Percentiles rank a stretch among this genome's conserved stretches.
Evolutionary conservation across 2,329 filamentous ascomycete species (phyloP).

Genomic region (Zasmidium citrigriseum): DNA sequence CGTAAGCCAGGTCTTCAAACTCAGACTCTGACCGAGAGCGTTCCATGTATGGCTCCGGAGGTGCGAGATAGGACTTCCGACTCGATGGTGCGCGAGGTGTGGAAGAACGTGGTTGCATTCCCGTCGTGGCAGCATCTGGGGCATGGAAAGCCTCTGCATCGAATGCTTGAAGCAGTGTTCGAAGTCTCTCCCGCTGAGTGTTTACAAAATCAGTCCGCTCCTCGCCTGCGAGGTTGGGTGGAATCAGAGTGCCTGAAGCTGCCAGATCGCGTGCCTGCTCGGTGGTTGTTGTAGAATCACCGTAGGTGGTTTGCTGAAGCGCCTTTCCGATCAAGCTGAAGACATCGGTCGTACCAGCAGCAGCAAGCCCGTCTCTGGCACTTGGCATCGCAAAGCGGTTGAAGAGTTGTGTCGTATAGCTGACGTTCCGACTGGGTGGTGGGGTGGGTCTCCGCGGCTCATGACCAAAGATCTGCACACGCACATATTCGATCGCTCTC

Average conservation of each 20-base stretch:
- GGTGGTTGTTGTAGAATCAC: constrained; percentile 38
- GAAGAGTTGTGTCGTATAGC: constrained; percentile 79
- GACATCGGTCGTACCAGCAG: constrained; percentile 63
- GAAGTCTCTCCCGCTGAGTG: constrained; percentile 76
- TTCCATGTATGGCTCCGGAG: constrained; percentile 51
- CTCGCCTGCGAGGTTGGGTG: constrained; percentile 66
- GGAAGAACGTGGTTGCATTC: constrained; percentile 24
- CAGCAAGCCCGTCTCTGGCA: constrained; percentile 56
- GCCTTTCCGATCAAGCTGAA: constrained; percentile 76
- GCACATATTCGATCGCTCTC: constrained; percentile 56
- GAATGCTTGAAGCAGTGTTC: constrained; percentile 72
- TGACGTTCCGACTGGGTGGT: constrained; percentile 47
- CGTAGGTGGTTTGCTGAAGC: constrained; percentile 54
- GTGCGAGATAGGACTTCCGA: constrained; percentile 31
- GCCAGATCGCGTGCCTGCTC: constrained; percentile 54
- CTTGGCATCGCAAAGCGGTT: constrained; percentile 82
- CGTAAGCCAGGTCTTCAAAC: constrained; percentile 62
- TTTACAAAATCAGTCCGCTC: constrained; percentile 74
- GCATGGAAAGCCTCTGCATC: constrained; percentile 71
- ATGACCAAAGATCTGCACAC: constrained; percentile 76
- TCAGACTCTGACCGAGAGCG: constrained; percentile 86
- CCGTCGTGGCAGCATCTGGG: constrained; percentile 19
- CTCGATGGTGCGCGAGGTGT: constrained; percentile 26
- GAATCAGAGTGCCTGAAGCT: constrained; percentile 66
- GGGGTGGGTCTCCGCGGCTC: constrained; percentile 59